phyloP scores from a whole-genome alignment of 306 rosid genomes.

The Acacia confusa region DNA sequence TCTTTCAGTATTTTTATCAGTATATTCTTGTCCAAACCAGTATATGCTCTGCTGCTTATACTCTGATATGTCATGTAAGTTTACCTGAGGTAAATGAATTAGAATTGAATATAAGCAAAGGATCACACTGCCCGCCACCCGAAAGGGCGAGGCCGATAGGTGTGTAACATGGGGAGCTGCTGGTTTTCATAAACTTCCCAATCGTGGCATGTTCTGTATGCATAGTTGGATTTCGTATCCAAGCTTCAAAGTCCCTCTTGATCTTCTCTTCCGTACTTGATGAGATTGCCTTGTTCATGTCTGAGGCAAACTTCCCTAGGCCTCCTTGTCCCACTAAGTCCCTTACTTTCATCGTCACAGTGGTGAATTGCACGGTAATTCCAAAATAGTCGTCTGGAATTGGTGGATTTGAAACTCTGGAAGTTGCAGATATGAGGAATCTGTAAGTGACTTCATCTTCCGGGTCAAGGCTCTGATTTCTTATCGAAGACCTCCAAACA shows the following conservation, averaged over 20 bases:
- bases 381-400: neutral
- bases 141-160: too few species aligned
- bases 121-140: too few species aligned
- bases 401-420: neutral
- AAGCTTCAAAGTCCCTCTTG: neutral
- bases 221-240: neutral
- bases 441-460: neutral
- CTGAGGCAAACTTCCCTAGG: neutral
- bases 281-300: neutral
- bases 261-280: neutral
- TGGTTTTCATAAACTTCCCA: neutral
- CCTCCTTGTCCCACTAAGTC: neutral
- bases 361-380: too few species aligned
- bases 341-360: neutral
- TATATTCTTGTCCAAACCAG: too few species aligned
- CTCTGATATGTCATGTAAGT: too few species aligned
- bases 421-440: neutral
- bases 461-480: neutral
- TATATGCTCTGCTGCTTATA: too few species aligned
- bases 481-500: neutral
- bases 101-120: too few species aligned
- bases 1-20: too few species aligned
- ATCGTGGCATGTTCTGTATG: neutral
- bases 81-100: too few species aligned
- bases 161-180: neutral